Evolutionary conservation across 768 basidiomycete species (phyloP).

Genomic region (Boletales sp.): DNA sequence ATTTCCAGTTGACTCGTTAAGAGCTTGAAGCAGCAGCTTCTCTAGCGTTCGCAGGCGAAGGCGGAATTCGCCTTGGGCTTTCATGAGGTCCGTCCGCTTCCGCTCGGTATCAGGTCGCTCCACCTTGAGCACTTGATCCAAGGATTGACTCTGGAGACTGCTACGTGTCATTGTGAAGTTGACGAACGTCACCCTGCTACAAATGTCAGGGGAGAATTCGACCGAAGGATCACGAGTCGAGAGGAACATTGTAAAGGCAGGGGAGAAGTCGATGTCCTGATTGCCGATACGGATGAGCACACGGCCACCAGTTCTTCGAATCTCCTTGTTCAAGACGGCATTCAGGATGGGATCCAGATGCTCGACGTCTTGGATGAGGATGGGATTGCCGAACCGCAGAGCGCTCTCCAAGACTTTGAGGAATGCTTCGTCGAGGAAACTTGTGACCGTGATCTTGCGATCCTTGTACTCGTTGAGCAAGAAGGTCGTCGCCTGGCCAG

Average conservation of each 20-base stretch:
- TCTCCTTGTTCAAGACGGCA: constrained; percentile 94
- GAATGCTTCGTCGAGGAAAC: constrained; percentile 98
- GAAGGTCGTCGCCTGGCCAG: constrained; percentile 95
- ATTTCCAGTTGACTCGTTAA: constrained; percentile 95
- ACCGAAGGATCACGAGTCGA: constrained; percentile 96
- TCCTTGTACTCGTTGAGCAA: constrained; percentile 92
- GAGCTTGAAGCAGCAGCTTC: constrained; percentile 86
- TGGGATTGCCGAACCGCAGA: constrained; percentile 96
- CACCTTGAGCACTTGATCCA: constrained; percentile 95
- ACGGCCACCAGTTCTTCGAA: constrained; percentile 92
- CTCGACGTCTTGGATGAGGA: constrained; percentile 97
- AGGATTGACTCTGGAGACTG: constrained; percentile 96
- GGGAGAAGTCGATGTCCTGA: constrained; percentile 99
- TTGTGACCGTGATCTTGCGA: constrained; percentile 96
- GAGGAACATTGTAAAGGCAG: constrained; percentile 99
- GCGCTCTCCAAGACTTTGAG: constrained; percentile 97
- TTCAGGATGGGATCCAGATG: constrained; percentile 97
- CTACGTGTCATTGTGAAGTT: constrained; percentile 99
- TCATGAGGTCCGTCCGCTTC: constrained; percentile 95
- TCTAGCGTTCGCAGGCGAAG: constrained; percentile 89
- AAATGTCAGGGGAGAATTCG: constrained; percentile 97
- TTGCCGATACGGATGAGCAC: constrained; percentile 94
- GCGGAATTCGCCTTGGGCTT: constrained; percentile 97
- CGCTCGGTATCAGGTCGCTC: constrained; percentile 96
- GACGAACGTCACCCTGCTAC: constrained; percentile 93